Percentiles rank a stretch among this genome's conserved stretches.
phyloP scores from a whole-genome alignment of 345 rosid species.

The Arabidopsis suecica region DNA sequence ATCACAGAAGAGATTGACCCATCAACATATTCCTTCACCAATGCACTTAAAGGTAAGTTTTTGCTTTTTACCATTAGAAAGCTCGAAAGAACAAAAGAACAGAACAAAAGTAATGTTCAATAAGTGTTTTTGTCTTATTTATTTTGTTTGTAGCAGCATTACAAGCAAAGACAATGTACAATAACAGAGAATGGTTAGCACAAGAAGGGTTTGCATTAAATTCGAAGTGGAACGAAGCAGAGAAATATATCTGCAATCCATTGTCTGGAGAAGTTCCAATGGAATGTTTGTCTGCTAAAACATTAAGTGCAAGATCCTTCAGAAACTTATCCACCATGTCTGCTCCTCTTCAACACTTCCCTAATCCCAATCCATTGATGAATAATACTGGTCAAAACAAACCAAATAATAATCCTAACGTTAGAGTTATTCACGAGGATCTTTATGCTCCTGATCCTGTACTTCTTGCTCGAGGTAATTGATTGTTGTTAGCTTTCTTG shows the following conservation, averaged over 20 bases:
- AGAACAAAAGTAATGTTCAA: not conserved
- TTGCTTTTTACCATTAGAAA: not conserved
- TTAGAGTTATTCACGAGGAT: constrained; percentile 45
- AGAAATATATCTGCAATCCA: constrained; percentile 93
- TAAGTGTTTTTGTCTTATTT: not conserved
- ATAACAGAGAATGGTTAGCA: constrained; percentile 67
- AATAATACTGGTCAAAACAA: constrained; percentile 41
- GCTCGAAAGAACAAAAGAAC: constrained; percentile 11
- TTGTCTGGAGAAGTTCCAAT: constrained; percentile 97
- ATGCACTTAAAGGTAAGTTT: constrained; percentile 76
- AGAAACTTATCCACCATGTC: constrained; percentile 67
- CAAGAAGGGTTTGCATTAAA: constrained; percentile 86
- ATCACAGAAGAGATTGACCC: constrained; percentile 91
- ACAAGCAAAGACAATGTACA: constrained; percentile 68
- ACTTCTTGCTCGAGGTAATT: constrained; percentile 37
- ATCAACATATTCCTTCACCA: constrained; percentile 85
- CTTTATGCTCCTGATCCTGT: constrained; percentile 39
- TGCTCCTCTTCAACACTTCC: constrained; percentile 68
- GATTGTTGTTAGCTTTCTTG: not conserved
- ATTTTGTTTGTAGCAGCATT: constrained; percentile 57
- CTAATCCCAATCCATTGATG: constrained; percentile 36
- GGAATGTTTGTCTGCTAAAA: constrained; percentile 95
- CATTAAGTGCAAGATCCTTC: constrained; percentile 77
- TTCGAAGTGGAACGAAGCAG: constrained; percentile 98
- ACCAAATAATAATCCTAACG: constrained; percentile 42